phyloP scores from a whole-genome alignment of 306 rosid species.

The Casuarina cunninghamiana region DNA sequence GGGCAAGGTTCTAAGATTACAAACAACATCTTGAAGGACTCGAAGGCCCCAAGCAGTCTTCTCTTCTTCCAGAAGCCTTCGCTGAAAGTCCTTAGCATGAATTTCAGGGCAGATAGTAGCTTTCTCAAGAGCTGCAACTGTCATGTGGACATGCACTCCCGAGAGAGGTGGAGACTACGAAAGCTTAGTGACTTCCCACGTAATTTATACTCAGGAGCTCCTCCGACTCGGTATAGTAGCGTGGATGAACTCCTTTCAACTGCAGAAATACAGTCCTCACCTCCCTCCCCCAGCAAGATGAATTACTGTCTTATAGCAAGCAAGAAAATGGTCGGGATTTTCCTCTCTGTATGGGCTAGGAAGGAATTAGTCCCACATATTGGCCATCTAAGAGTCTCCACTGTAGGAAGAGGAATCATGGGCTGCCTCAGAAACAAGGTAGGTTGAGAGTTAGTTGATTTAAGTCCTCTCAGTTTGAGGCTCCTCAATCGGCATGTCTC shows the following conservation, averaged over 20 bases:
- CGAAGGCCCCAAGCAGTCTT: conserved; percentile 40
- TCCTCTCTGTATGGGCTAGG: conserved; percentile 76
- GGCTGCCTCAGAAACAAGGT: conserved; percentile 95
- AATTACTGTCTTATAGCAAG: conserved; percentile 63
- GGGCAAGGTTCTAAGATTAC: conserved; percentile 30
- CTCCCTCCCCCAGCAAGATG: conserved; percentile 14
- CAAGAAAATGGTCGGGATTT: conserved; percentile 96
- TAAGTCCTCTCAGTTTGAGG: background rate
- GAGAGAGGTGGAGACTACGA: conserved; percentile 50
- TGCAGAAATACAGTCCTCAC: conserved; percentile 49
- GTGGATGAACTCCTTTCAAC: conserved; percentile 52
- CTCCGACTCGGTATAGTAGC: conserved; percentile 14
- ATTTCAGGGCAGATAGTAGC: conserved; percentile 58
- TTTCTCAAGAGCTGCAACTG: conserved; percentile 83
- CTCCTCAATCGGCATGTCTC: background rate
- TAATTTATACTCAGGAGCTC: conserved; percentile 30
- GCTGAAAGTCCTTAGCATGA: conserved; percentile 61
- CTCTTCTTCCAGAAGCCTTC: conserved; percentile 78
- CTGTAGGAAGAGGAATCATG: conserved; percentile 93
- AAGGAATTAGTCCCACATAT: conserved; percentile 74
- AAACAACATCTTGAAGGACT: conserved; percentile 34
- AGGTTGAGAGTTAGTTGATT: background rate
- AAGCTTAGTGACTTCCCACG: conserved; percentile 44
- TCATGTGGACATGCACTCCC: conserved; percentile 46
- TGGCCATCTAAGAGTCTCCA: conserved; percentile 79